phyloP scores from a whole-genome alignment of 2,329 filamentous ascomycete genomes.

The Fusarium devonianum region DNA sequence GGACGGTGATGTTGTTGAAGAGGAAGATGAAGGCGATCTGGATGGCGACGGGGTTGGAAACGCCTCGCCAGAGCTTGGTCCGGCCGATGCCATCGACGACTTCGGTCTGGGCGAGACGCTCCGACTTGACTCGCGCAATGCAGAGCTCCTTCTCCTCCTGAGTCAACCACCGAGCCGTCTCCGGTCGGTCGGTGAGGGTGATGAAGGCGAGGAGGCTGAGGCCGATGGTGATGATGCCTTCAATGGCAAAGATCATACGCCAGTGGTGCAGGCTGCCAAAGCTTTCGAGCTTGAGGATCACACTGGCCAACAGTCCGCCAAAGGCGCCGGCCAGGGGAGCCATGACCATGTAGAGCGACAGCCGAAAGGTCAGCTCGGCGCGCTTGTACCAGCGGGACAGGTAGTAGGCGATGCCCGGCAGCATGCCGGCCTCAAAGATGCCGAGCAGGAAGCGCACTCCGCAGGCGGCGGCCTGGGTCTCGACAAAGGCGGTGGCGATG shows the following conservation, averaged over 20 bases:
- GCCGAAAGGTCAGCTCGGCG: conserved; percentile 67
- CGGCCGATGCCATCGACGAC: conserved; percentile 67
- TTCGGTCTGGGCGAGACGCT: conserved; percentile 65
- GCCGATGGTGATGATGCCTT: conserved; percentile 66
- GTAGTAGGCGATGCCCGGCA: conserved; percentile 73
- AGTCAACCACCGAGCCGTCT: conserved; percentile 69
- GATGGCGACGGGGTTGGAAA: conserved; percentile 65
- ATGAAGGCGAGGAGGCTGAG: conserved; percentile 66
- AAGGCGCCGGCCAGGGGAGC: conserved; percentile 72
- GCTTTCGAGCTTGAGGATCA: conserved; percentile 64
- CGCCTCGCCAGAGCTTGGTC: conserved; percentile 64
- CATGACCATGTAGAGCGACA: conserved; percentile 71
- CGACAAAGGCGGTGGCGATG: conserved; percentile 66
- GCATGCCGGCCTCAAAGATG: conserved; percentile 70
- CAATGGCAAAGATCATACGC: conserved; percentile 76
- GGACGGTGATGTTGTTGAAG: conserved; percentile 71
- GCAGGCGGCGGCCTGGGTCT: conserved; percentile 55
- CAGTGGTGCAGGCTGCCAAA: conserved; percentile 65
- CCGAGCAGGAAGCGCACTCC: conserved; percentile 68
- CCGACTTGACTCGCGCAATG: conserved; percentile 65
- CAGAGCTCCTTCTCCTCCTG: conserved; percentile 70
- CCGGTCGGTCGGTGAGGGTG: conserved; percentile 71
- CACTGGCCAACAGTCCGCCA: conserved; percentile 69
- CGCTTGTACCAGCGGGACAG: conserved; percentile 69
- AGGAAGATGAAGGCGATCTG: conserved; percentile 65